Evolutionary conservation across 306 rosid genomes (phyloP).

Genomic region (Pterocarpus santalinus): DNA sequence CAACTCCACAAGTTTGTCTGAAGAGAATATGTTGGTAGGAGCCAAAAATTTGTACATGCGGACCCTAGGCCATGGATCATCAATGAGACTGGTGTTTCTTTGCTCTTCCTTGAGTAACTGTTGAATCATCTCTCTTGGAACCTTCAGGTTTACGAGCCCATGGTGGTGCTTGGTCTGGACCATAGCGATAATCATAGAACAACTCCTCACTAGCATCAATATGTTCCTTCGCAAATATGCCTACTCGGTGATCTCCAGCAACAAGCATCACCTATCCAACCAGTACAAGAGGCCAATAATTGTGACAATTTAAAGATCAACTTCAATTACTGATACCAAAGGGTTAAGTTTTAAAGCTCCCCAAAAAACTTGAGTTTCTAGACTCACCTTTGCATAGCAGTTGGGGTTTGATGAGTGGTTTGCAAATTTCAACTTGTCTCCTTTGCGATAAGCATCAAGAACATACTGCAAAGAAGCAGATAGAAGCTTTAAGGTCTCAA

Average conservation of each 20-base stretch:
- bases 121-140: constrained; percentile 84
- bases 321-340: constrained; percentile 7
- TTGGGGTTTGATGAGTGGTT: constrained; percentile 97
- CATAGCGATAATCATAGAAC: constrained; percentile 94
- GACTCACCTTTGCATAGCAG: constrained; percentile 88
- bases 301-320: constrained; percentile 33
- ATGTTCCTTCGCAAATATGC: constrained; percentile 94
- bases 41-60: constrained; percentile 45
- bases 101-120: constrained; percentile 86
- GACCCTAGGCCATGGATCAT: constrained; percentile 48
- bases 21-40: constrained; percentile 34
- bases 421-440: constrained; percentile 97
- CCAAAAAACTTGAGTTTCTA: constrained; percentile 32
- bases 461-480: constrained; percentile 75
- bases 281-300: constrained; percentile 40
- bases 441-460: constrained; percentile 98
- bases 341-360: constrained; percentile 14
- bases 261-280: constrained; percentile 86
- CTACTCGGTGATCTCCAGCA: constrained; percentile 97
- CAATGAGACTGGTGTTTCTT: constrained; percentile 97
- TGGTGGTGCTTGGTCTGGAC: constrained; percentile 87
- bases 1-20: constrained; percentile 30
- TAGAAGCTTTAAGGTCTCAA: constrained; percentile 31
- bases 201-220: constrained; percentile 94
- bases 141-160: constrained; percentile 97